Evolutionary conservation across 306 rosid species (phyloP).

Genomic region (Quercus robur): DNA sequence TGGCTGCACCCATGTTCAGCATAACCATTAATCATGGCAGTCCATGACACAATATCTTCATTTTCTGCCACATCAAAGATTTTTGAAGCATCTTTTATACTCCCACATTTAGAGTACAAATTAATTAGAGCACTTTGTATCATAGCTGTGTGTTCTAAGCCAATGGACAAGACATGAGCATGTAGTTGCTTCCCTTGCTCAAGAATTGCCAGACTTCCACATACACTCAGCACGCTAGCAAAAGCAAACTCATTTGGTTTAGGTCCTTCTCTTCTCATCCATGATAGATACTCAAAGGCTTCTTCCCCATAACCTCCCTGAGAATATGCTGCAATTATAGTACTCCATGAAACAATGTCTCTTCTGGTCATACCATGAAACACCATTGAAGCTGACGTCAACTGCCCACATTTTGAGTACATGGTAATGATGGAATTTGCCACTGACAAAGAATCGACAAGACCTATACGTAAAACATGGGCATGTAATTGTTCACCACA

Average conservation of each 20-base stretch:
- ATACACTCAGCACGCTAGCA: constrained; percentile 67
- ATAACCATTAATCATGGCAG: constrained; percentile 77
- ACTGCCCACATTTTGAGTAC: constrained; percentile 66
- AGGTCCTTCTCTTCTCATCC: constrained; percentile 73
- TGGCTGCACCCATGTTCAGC: constrained; percentile 69
- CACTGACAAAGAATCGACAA: constrained; percentile 53
- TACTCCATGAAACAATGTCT: constrained; percentile 88
- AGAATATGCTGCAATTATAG: constrained; percentile 69
- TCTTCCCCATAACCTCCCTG: constrained; percentile 69
- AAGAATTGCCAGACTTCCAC: constrained; percentile 78
- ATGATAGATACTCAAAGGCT: constrained; percentile 60
- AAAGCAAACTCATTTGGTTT: constrained; percentile 73
- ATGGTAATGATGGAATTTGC: constrained; percentile 62
- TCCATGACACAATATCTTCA: constrained; percentile 65
- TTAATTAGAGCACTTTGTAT: constrained; percentile 64
- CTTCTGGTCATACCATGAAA: constrained; percentile 49
- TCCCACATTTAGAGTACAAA: constrained; percentile 80
- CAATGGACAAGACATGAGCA: constrained; percentile 55
- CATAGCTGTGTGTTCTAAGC: constrained; percentile 51
- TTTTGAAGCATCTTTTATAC: constrained; percentile 57
- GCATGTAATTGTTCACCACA: constrained; percentile 73
- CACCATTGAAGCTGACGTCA: constrained; percentile 50
- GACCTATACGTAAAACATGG: constrained; percentile 48
- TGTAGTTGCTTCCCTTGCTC: constrained; percentile 80
- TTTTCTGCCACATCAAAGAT: constrained; percentile 31